These are phyloP conservation scores for Termitomyces sp. DNA, from an alignment of 768 basidiomycete species.

Conservation along the genomic window DNA sequence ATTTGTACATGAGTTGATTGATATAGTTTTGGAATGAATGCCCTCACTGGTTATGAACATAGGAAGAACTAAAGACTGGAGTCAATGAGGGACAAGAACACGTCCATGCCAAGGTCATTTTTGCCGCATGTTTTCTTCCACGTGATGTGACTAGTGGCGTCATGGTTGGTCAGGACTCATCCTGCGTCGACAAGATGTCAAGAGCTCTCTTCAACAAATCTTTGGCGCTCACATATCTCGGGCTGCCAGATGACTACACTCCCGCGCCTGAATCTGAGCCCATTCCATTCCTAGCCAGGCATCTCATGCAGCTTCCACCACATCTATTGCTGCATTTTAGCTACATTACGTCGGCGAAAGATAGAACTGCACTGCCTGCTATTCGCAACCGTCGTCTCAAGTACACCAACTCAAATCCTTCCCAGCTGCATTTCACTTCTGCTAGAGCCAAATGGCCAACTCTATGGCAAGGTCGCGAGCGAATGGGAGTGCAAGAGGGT, in stretches of 20 bases:
- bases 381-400: slow-evolving; percentile 72
- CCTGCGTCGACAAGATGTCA: slow-evolving; percentile 5
- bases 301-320: slow-evolving; percentile 62
- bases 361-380: slow-evolving; percentile 54
- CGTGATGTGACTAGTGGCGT: slow-evolving; percentile 11
- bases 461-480: slow-evolving; percentile 57
- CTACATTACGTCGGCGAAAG: slow-evolving; percentile 48
- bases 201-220: slow-evolving; percentile 25
- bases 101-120: too few species aligned
- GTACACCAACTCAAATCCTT: slow-evolving; percentile 50
- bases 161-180: background rate
- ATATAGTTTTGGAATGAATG: background rate
- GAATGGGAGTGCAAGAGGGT: slow-evolving; percentile 43
- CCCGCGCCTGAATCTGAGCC: slow-evolving; percentile 58
- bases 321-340: slow-evolving; percentile 47
- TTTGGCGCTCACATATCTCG: slow-evolving; percentile 41
- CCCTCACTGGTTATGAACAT: background rate
- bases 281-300: slow-evolving; percentile 54
- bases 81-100: background rate
- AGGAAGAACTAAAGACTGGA: background rate
- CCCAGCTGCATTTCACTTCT: slow-evolving; percentile 44
- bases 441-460: slow-evolving; percentile 60
- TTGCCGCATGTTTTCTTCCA: background rate
- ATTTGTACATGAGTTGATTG: background rate
- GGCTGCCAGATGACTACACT: slow-evolving; percentile 48